These are phyloP conservation scores for Trichosporon faecale DNA, from an alignment of 1,284 basidiomycete genomes.

Conservation along the genomic window DNA sequence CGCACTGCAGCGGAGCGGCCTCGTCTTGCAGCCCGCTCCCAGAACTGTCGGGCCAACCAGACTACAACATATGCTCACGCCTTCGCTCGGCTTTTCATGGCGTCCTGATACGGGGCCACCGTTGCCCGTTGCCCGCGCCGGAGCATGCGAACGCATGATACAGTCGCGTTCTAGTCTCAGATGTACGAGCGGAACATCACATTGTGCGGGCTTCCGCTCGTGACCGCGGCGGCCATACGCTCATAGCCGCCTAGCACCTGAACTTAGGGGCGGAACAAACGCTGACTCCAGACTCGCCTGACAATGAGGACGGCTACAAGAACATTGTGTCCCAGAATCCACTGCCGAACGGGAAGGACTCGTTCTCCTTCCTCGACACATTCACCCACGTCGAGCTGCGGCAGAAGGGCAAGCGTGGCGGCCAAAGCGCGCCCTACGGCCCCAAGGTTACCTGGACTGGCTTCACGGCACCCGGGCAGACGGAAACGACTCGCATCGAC, in stretches of 20 bases:
- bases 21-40: too few species aligned
- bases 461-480: conserved; percentile 33
- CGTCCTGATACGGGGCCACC: neutral
- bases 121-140: neutral
- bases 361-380: conserved; percentile 40
- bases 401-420: neutral
- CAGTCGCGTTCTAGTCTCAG: too few species aligned
- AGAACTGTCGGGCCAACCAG: too few species aligned
- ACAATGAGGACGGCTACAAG: conserved; percentile 45
- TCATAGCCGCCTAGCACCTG: too few species aligned
- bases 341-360: conserved; percentile 26
- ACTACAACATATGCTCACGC: too few species aligned
- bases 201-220: too few species aligned
- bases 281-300: conserved; percentile 41
- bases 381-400: conserved; percentile 31
- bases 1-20: neutral
- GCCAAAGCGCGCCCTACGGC: conserved; percentile 38
- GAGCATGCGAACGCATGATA: neutral
- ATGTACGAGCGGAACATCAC: too few species aligned
- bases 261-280: neutral
- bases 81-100: neutral
- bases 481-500: conserved; percentile 38
- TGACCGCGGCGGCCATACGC: too few species aligned
- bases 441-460: conserved; percentile 41
- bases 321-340: conserved; percentile 38